Base-by-base conservation (phyloP, 2,329 filamentous ascomycete genomes). In the Shiraia bambusicola region DNA sequence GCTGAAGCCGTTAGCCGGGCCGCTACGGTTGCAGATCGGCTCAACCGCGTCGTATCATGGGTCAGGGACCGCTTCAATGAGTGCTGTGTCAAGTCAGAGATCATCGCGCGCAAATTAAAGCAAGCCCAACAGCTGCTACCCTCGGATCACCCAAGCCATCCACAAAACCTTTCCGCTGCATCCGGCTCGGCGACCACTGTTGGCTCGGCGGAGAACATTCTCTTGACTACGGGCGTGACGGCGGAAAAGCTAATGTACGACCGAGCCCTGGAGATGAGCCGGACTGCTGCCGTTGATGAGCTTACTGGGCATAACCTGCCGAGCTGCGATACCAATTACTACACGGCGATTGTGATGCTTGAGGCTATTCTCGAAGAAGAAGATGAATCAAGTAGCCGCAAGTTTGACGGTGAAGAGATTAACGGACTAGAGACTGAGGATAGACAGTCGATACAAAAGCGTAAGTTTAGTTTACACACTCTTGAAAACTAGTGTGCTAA, bases 211-310 rank as follows among this genome's bases (percentile, higher is more conserved):
- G 88, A 93, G 47, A 86, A 88, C 37, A 89, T 96, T 17, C 81
- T 87, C 34, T 78, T 98, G 17, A 95, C 88, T 11, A 83, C 88
- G 2, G 93, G 92, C 1, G 84, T 96, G 41, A 96, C 90, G 15
- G 93, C 93, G 0, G 93, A 97, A 72, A 95, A 91, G 70, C 76
- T 98, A 32, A 96, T 98, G 90, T 98, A 96, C 65, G 93, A 98
- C 57, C 87, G 93, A 33, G 93, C 93, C 0, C 75, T 97, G 15
- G 93, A 98, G 67, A 97, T 98, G 93, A 96, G 90, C 66, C 83
- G 90, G 37, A 83, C 88, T 3, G 92, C 93, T 6, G 93, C 93
- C 6, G 93, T 97, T 62, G 94, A 95, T 58, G 93, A 98, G 71
- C 87, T 98, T 35, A 89, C 93, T 2, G 90, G 92, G 42, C 88